Conservation (phyloP, 2,329 filamentous ascomycete species). For the Cytospora mali region DNA sequence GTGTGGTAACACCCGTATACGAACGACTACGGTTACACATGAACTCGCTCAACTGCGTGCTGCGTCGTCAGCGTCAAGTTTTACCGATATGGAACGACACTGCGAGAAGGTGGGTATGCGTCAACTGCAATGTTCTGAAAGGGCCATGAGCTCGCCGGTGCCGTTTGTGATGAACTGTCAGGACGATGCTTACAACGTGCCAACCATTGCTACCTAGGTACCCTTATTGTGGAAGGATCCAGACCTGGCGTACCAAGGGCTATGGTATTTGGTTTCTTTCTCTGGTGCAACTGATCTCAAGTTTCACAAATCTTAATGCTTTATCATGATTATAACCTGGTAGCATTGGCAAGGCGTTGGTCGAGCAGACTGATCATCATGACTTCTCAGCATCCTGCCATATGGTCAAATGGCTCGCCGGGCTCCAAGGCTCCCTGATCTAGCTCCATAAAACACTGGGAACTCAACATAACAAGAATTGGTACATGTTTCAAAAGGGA, state of each 20-base stretch:
- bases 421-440: too few relatives aligned
- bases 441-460: too few relatives aligned
- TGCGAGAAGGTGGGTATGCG: background rate
- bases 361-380: too few relatives aligned
- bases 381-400: too few relatives aligned
- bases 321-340: too few relatives aligned
- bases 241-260: background rate
- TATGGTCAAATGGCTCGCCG: too few relatives aligned
- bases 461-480: too few relatives aligned
- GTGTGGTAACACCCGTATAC: conserved; percentile 3
- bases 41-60: background rate
- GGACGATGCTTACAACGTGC: background rate
- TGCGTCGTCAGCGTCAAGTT: background rate
- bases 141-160: background rate
- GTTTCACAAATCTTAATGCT: too few relatives aligned
- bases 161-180: background rate
- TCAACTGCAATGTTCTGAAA: background rate
- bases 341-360: too few relatives aligned
- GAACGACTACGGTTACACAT: background rate
- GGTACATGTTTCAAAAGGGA: too few relatives aligned
- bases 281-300: background rate
- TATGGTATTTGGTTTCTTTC: background rate
- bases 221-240: background rate
- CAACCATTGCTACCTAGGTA: background rate
- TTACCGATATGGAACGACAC: background rate